Conservation (phyloP, 2,329 filamentous ascomycete species). For the Gremmenia infestans region DNA sequence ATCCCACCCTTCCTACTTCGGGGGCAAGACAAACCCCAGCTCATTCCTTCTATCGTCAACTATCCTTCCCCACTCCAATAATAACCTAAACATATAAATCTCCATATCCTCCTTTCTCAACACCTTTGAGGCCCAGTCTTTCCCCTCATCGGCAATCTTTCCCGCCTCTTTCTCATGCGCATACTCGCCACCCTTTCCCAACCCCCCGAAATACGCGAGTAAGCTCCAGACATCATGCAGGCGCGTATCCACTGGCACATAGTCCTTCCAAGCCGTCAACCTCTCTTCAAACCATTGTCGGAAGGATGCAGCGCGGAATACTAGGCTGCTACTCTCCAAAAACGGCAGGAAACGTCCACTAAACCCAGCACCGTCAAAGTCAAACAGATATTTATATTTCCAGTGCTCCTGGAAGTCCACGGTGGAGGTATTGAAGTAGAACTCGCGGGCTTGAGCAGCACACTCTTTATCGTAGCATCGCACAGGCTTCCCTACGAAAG, state of each 20-base stretch:
- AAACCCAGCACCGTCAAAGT: constrained; percentile 53
- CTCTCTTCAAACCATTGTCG: constrained; percentile 61
- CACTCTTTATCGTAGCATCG: constrained; percentile 34
- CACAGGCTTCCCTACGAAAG: constrained; percentile 36
- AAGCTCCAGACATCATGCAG: constrained; percentile 21
- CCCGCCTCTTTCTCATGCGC: constrained; percentile 35
- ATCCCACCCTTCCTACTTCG: background rate
- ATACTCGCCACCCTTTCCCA: constrained; percentile 4
- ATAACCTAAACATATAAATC: constrained; percentile 51
- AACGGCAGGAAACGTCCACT: constrained; percentile 47
- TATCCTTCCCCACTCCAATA: constrained; percentile 44
- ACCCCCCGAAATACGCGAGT: constrained; percentile 28
- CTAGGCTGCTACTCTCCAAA: constrained; percentile 45
- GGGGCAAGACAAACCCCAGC: constrained; percentile 29
- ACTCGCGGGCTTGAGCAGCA: constrained; percentile 28
- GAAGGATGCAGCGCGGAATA: constrained; percentile 57
- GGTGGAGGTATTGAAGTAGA: constrained; percentile 16
- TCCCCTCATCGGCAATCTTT: constrained; percentile 48
- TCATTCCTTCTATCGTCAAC: constrained; percentile 37
- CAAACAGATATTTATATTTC: constrained; percentile 50
- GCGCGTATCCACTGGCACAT: constrained; percentile 53
- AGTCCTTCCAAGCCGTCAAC: constrained; percentile 58
- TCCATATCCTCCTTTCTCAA: constrained; percentile 54
- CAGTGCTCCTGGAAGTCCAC: constrained; percentile 35
- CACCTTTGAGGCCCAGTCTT: constrained; percentile 50